Percentiles rank a stretch among this genome's conserved stretches.
Evolutionary conservation across 176 grass and related monocot species (phyloP).

Genomic region (Ensete glaucum): DNA sequence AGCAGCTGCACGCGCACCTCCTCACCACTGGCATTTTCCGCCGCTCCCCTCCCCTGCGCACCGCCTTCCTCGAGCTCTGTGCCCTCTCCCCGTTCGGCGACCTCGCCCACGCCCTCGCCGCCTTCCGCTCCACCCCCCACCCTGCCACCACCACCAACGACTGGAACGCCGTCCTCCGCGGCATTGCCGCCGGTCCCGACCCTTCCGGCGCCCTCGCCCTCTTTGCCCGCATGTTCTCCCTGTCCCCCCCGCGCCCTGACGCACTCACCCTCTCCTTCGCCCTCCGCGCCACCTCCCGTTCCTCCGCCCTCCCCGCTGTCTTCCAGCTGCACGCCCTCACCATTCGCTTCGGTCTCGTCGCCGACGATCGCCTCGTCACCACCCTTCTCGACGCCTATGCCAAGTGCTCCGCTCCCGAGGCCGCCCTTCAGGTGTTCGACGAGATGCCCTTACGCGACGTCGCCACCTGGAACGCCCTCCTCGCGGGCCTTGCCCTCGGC

Average conservation of each 20-base stretch:
- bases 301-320: constrained; percentile 24
- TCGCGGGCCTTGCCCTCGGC: constrained; percentile 50
- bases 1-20: constrained; percentile 67
- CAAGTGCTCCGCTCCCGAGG: constrained; percentile 29
- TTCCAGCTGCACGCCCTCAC: constrained; percentile 56
- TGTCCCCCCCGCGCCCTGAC: constrained; percentile 35
- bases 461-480: constrained; percentile 65
- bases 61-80: constrained; percentile 21
- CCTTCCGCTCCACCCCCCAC: constrained; percentile 40
- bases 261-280: constrained; percentile 78
- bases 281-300: constrained; percentile 50
- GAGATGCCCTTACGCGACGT: constrained; percentile 61
- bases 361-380: constrained; percentile 47
- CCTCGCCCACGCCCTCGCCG: constrained; percentile 45
- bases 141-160: constrained; percentile 43
- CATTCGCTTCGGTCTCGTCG: constrained; percentile 30
- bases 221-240: constrained; percentile 36
- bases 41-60: constrained; percentile 40
- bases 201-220: constrained; percentile 37
- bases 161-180: constrained; percentile 52
- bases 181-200: constrained; percentile 49
- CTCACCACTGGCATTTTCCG: constrained; percentile 52
- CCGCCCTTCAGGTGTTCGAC: constrained; percentile 54
- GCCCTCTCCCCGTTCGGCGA: constrained; percentile 32
- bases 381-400: constrained; percentile 71